Evolutionary conservation across 805 yeast genomes (phyloP).

Genomic region (Jamesozyma jinghongensis): DNA sequence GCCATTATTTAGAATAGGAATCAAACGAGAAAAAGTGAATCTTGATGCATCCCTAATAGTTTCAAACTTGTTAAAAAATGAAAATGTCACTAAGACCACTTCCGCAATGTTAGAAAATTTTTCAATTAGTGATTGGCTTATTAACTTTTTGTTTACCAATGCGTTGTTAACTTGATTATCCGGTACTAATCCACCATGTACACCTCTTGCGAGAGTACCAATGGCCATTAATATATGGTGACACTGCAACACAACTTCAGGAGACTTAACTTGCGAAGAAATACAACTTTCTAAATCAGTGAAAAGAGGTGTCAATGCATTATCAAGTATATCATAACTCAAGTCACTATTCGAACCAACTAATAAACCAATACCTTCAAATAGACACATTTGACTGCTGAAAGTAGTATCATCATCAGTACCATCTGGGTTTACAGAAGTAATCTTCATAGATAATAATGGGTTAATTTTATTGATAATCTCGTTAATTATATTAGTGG

Average conservation of each 20-base stretch:
- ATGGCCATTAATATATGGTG: slow-evolving; percentile 84
- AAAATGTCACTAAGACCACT: slow-evolving; percentile 75
- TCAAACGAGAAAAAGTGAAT: slow-evolving; percentile 78
- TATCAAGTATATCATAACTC: slow-evolving; percentile 43
- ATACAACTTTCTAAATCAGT: slow-evolving; percentile 60
- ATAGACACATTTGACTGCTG: slow-evolving; percentile 70
- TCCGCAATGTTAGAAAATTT: slow-evolving; percentile 65
- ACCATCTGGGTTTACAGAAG: slow-evolving; percentile 26
- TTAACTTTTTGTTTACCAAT: slow-evolving; percentile 23
- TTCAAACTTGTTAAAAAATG: slow-evolving; percentile 57
- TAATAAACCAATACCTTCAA: slow-evolving; percentile 78
- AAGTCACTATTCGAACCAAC: slow-evolving; percentile 42
- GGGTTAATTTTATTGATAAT: slow-evolving; percentile 54
- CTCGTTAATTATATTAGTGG: slow-evolving; percentile 42
- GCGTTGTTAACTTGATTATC: slow-evolving; percentile 33
- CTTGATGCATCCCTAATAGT: slow-evolving; percentile 76
- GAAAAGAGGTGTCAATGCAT: slow-evolving; percentile 67
- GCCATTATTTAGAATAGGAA: slow-evolving; percentile 55
- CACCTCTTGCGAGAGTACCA: slow-evolving; percentile 84
- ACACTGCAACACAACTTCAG: slow-evolving; percentile 53
- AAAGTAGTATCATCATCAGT: slow-evolving; percentile 51
- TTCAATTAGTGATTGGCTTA: slow-evolving; percentile 30
- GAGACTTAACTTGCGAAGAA: slow-evolving; percentile 34
- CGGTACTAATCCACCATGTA: slow-evolving; percentile 42
- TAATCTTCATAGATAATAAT: slow-evolving; percentile 46